Evolutionary conservation across 164 flowering plant species (phyloP), one percentile per base, ranked within the genome.

Genomic region (Vitis rotundifolia): DNA sequence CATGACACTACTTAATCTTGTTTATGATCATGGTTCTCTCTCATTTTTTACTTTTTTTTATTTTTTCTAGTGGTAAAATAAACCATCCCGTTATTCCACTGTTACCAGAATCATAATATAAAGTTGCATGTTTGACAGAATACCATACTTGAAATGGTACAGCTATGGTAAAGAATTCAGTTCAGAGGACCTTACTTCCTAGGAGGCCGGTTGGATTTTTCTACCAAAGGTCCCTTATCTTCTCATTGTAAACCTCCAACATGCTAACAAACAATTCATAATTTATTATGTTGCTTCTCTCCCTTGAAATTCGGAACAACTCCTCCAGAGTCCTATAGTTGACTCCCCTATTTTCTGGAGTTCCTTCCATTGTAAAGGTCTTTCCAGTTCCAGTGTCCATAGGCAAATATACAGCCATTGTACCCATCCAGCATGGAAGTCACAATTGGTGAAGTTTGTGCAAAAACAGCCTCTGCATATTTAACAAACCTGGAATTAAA

Each of bases 341-440:
- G 61, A 93, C 97, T 68, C 98, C 98, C 68, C 98, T 84, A 60
- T 84, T 85, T 73, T 88, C 94, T 8, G 89, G 77, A 6, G 85
- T 86, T 66, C 98, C 98, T 78, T 93, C 98, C 97, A 93, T 93
- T 2, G 94, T 93, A 79, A 87, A 93, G n/a, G 98, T 89, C 83
- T 93, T 93, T 14, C 98, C 94, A 0, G 97, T 93, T 52, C 98
- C 98, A 54, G 97, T 93, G 98, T 29, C 98, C 98, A 79, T 93
- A 93, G 5, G 98, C 98, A 77, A 91, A 91, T 53, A 93, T 91
- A 75, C 98, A 91, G 57, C 89, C 93, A 77, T 93, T 93, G 75
- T 81, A 93, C 9, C 98, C 97, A 76, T 93, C 98, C 81, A 93
- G 61, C 52, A 91, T 94, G 1, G 98, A 93, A 44, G 82, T 82